These are phyloP conservation scores for Coffea humblotiana DNA, from an alignment of 305 asterid species.

Conservation along the genomic window DNA sequence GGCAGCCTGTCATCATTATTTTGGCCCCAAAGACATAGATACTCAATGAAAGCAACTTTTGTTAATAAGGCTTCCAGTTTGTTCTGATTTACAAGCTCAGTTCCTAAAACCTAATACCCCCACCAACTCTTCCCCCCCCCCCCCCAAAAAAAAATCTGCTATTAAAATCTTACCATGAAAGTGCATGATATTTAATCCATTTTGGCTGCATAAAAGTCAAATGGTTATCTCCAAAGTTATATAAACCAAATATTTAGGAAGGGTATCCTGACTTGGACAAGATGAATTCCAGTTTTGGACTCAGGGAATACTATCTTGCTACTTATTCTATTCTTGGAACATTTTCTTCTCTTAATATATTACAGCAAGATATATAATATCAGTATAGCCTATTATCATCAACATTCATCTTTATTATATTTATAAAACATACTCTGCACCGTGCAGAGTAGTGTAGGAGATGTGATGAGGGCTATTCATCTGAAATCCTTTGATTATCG, in stretches of 20 bases:
- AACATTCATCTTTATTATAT: slow-evolving; percentile 11
- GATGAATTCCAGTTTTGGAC: not conserved
- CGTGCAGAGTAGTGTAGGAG: slow-evolving; percentile 66
- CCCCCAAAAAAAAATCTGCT: too few species aligned
- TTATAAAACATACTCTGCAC: slow-evolving; percentile 26
- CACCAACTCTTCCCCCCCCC: too few species aligned
- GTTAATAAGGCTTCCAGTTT: too few species aligned
- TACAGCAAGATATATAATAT: not conserved
- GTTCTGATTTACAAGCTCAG: too few species aligned
- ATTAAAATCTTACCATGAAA: not conserved
- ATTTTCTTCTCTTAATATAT: not conserved
- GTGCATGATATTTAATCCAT: not conserved
- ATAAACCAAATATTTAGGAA: not conserved
- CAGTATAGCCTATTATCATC: not conserved
- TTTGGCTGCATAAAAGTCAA: not conserved
- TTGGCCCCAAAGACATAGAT: too few species aligned
- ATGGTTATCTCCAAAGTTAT: slow-evolving; percentile 4
- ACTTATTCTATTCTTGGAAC: not conserved
- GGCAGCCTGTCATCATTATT: not conserved
- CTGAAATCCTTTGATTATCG: slow-evolving; percentile 93
- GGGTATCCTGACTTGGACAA: not conserved
- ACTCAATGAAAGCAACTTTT: too few species aligned
- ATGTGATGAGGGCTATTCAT: slow-evolving; percentile 70
- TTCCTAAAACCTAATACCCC: too few species aligned
- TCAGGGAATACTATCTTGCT: not conserved